Evolutionary conservation across 768 basidiomycete species (phyloP), one percentile per base, ranked within the genome.

Genomic region (Fibroporia radiculosa): DNA sequence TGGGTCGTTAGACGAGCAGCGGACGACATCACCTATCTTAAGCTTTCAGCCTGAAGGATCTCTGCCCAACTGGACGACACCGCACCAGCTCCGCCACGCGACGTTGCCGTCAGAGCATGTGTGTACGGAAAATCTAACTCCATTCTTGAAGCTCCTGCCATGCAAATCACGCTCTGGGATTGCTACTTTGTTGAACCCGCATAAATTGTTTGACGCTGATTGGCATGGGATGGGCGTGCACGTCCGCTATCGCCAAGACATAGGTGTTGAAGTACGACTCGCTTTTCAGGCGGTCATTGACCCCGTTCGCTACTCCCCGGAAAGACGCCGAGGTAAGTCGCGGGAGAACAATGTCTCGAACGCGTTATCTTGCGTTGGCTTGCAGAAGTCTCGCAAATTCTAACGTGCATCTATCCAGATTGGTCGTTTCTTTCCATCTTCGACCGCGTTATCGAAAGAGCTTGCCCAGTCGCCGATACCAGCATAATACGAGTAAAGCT

Each of bases 41-140:
- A 72, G 79, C 6, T 89, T 83, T 62, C 66, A 62, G 19, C 84
- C 80, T 11, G 68, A 80, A 52, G 84, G 83, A 23, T 64, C 67
- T 10, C 62, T 82, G 2, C 77, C 77, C 0, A 59, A 65, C 38
- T 70, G 71, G 63, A 62, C 67, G 23, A 51, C 60, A 8, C 64
- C 69, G 12, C 75, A 85, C 47, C 67, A 71, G 35, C 70, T 91
- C 20, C 80, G 82, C 48, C 83, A 93, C 54, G 88, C 85, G 1
- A 77, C 78, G 6, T 73, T 85, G 16, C 84, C 86, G 6, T 87
- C 82, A 3, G 89, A 93, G 58, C 72, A 82, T 53, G 86, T 97
- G n/a, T 99, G 95, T 59, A 98, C 95, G 4, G 96, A 98, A 60
- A 97, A 97, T 57, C 69, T 98, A 7, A 97, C 95, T 0, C 95